Conservation (phyloP, 1,284 basidiomycete genomes). For the Ceratobasidium sp. region DNA sequence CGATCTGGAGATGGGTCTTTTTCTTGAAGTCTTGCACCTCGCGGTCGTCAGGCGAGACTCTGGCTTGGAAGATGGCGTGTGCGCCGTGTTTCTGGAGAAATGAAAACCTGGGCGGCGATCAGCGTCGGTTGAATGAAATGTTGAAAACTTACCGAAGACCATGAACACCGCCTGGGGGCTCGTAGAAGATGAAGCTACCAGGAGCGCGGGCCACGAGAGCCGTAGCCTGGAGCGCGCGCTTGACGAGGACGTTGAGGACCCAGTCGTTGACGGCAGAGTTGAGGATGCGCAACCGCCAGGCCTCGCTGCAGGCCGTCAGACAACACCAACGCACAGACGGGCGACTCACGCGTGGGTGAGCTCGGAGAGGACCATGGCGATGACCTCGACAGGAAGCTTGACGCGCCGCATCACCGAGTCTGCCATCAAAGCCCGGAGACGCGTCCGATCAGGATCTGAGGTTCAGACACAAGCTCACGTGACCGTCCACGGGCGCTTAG, state of each 20-base stretch:
- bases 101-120: slow-evolving; percentile 21
- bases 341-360: slow-evolving; percentile 37
- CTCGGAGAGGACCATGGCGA: slow-evolving; percentile 36
- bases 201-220: slow-evolving; percentile 32
- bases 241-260: slow-evolving; percentile 32
- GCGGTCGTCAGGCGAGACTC: not conserved
- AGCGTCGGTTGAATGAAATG: slow-evolving; percentile 6
- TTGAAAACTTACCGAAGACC: slow-evolving; percentile 27
- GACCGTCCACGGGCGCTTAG: not conserved
- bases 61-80: slow-evolving; percentile 32
- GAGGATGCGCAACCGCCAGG: slow-evolving; percentile 38
- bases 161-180: slow-evolving; percentile 18
- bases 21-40: slow-evolving; percentile 21
- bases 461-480: slow-evolving; percentile 6
- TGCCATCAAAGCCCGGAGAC: slow-evolving; percentile 38
- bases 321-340: not conserved
- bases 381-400: slow-evolving; percentile 38
- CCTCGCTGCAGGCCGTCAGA: slow-evolving; percentile 25
- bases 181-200: slow-evolving; percentile 41
- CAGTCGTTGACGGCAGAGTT: slow-evolving; percentile 35
- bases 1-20: slow-evolving; percentile 33
- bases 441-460: slow-evolving; percentile 30
- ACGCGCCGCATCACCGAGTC: slow-evolving; percentile 29
- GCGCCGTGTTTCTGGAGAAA: slow-evolving; percentile 41
- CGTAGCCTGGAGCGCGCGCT: slow-evolving; percentile 32